Base-by-base conservation (phyloP, 139 green algal species). In the Coelastrella sp. region DNA sequence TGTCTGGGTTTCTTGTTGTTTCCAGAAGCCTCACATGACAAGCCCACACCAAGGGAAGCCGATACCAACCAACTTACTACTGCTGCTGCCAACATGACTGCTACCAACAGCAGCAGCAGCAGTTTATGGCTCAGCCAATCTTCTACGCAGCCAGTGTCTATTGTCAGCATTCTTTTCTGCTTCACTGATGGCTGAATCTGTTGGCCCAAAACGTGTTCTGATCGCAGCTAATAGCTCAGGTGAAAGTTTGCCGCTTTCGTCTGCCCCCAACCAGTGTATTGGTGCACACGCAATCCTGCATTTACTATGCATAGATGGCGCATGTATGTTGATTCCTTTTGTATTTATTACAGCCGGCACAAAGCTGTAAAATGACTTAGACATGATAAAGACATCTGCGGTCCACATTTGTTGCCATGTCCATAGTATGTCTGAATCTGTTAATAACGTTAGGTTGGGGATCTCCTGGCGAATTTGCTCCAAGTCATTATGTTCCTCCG, bases 381-480 rank as follows among this genome's bases (percentile, higher is more conserved):
- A 73, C 79, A 85, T 85, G 19, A 85, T 64, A 54, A 85, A 85
- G n/a, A 85, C 22, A 23, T 85, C 79, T 73, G 79, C 79, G 4
- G 79, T 73, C 8, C 57, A 61, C 79, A 85, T 85, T 7, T 85
- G 79, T 7, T 85, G 79, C 79, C 79, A 85, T 56, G 59, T 85
- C 79, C 79, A 85, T 6, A 85, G 56, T 3, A 85, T 23, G 56
- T 85, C 79, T 5, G 57, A 73, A 57, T 73, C 60, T 23, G 60
- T 61, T 17, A 85, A 22, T 16, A 85, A 17, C 5, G 79, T 57
- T 17, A 85, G 79, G 79, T 85, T 85, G 13, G 79, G 79, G 7
- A 85, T 47, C 19, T 85, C 79, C 6, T 57, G 56, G 2, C 79
- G 20, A 17, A 85, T 57, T 16, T 57, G 56, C 17, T n/a, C 19